Evolutionary conservation across 2,329 filamentous ascomycete genomes (phyloP).

Genomic region (Tothia fuscella): DNA sequence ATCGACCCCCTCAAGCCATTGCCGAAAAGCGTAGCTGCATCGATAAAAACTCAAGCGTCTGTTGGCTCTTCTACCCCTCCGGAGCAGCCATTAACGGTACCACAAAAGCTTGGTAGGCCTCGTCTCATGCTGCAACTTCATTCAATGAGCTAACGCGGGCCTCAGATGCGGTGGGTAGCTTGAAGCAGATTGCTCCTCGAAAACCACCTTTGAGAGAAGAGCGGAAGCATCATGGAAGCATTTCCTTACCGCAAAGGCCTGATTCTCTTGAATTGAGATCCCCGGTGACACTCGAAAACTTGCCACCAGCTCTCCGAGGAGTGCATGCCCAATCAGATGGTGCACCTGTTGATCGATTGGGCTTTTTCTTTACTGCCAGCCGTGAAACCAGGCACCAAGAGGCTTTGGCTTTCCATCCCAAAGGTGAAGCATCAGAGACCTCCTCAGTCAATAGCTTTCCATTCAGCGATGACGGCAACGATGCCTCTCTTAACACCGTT

Average conservation of each 20-base stretch:
- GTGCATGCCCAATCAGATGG: not conserved
- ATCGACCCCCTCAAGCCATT: conserved; percentile 5
- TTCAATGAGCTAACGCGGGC: not conserved
- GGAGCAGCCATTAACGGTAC: not conserved
- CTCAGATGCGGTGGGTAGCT: not conserved
- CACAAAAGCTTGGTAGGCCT: not conserved
- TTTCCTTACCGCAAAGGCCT: conserved; percentile 5
- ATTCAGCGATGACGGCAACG: conserved; percentile 5
- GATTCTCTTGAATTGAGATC: conserved; percentile 9
- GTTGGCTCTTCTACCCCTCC: no score
- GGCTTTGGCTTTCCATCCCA: conserved; percentile 1
- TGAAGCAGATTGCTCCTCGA: conserved; percentile 4
- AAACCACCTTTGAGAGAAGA: conserved; percentile 3
- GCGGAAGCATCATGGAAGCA: conserved; percentile 4
- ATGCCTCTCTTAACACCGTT: not conserved
- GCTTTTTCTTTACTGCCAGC: conserved; percentile 10
- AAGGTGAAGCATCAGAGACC: conserved; percentile 9
- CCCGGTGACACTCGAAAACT: not conserved
- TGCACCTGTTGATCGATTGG: conserved; percentile 7
- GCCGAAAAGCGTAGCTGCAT: not conserved
- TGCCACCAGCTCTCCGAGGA: conserved; percentile 9
- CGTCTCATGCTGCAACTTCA: not conserved
- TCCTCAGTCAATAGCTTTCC: conserved; percentile 6
- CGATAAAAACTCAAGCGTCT: not conserved
- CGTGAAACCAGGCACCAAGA: conserved; percentile 9